Evolutionary conservation across 1,284 basidiomycete species (phyloP), one percentile per base, ranked within the genome.

Genomic region (Phylloporus gajari): DNA sequence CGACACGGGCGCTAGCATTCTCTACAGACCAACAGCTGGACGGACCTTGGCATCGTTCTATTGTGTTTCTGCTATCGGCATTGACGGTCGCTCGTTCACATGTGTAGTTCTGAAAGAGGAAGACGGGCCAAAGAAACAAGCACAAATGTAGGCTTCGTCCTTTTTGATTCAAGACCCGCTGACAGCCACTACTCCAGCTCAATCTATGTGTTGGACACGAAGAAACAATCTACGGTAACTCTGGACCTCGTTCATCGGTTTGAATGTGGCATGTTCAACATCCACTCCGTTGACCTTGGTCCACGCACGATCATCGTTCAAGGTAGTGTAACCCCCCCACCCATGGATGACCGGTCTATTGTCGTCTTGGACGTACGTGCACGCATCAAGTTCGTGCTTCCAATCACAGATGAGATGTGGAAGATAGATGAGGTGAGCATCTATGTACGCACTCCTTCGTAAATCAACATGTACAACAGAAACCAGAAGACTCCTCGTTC

Each of bases 211-310:
- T 38, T 77, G 32, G 61, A 75, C 5, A 48, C 70, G 23, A 30
- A 3, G 32, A 58, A 62, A 3, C 60, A 27, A 40, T 67, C 59
- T 12, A 59, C 71, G 27, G 35, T 78, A 25, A 69, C 67, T 15
- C 51, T 77, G 35, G 75, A 75, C 38, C 72, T 76, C 56, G 62
- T 77, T 58, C 53, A 73, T 30, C 74, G 70, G 23, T 70, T 75
- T 35, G 64, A 77, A 38, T 25, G 62, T 5, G 11, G 5, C 15
- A 12, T 7, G 23, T 73, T 72, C 64, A 19, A n/a, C 25, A 32
- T 76, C 56, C 17, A 30, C 2, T 9, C 7, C 21, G 67, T 79
- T 35, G 21, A 65, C 27, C 66, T 77, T 65, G 76, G 77, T 60
- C 76, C 74, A 8, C 72, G 76, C 51, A 63, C 72, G 15, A 51